These are phyloP conservation scores for Neltuma alba DNA, from an alignment of 306 rosid genomes.

Conservation along the genomic window DNA sequence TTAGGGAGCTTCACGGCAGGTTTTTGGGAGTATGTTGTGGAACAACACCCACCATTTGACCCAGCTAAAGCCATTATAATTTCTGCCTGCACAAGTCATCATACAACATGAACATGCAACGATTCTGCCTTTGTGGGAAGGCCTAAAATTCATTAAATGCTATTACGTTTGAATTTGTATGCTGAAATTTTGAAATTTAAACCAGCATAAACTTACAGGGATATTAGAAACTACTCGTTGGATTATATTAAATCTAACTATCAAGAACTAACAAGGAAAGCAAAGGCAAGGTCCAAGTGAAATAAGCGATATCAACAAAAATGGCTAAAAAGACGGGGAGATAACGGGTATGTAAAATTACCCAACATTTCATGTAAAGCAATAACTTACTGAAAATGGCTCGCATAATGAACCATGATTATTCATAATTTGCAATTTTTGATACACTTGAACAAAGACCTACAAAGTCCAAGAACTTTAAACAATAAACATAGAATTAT, in stretches of 20 bases:
- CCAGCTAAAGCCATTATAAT: constrained; percentile 98
- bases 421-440: neutral
- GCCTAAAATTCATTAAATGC: constrained; percentile 4
- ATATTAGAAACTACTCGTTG: constrained; percentile 19
- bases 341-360: neutral
- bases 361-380: neutral
- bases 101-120: constrained; percentile 5
- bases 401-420: neutral
- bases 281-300: neutral
- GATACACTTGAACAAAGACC: neutral
- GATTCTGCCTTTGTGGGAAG: neutral
- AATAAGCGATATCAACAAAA: neutral
- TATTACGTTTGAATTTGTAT: neutral
- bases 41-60: constrained; percentile 98
- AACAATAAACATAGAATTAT: neutral
- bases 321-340: neutral
- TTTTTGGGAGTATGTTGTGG: constrained; percentile 79
- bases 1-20: constrained; percentile 50
- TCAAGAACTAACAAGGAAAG: neutral
- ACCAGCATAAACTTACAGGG: constrained; percentile 25
- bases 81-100: constrained; percentile 71
- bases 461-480: neutral
- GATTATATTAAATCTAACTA: constrained; percentile 9
- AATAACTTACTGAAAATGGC: neutral
- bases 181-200: constrained; percentile 21